Conservation (phyloP, 148 eudicot genomes). For the Pouteria glomerata region DNA sequence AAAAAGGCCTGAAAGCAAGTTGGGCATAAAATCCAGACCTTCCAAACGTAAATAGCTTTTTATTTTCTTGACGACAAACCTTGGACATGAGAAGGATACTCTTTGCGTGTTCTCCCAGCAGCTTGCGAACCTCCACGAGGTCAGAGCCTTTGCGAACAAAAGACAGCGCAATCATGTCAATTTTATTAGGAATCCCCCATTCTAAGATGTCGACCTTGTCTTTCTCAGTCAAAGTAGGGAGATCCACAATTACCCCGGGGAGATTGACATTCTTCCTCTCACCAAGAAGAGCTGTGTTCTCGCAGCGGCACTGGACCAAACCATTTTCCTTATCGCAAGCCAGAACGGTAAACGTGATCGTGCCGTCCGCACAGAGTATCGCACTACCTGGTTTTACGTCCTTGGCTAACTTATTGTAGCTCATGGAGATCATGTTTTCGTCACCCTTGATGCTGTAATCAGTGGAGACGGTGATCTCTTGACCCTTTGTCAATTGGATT, state of each 20-base stretch:
- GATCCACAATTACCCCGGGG: conserved; percentile 21
- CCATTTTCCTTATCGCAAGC: conserved; percentile 16
- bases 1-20: no score
- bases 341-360: conserved; percentile 14
- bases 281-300: conserved; percentile 16
- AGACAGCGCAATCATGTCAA: no score
- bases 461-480: conserved; percentile 18
- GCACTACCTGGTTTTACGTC: conserved; percentile 16
- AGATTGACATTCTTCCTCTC: conserved; percentile 24
- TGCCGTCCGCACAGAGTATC: conserved; percentile 17
- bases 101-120: conserved; percentile 19
- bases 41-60: not conserved
- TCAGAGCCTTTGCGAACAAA: conserved; percentile 26
- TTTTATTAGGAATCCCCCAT: no score
- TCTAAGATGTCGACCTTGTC: conserved; percentile 18
- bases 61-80: conserved; percentile 1
- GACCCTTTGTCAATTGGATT: conserved; percentile 9
- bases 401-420: conserved; percentile 22
- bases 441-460: conserved; percentile 17
- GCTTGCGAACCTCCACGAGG: conserved; percentile 18
- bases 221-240: conserved; percentile 22
- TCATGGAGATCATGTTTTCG: conserved; percentile 17
- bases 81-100: conserved; percentile 22
- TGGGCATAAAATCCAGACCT: no score
- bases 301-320: conserved; percentile 15